Base-by-base conservation (phyloP, 441 rosid species). In the Populus hybrid region DNA sequence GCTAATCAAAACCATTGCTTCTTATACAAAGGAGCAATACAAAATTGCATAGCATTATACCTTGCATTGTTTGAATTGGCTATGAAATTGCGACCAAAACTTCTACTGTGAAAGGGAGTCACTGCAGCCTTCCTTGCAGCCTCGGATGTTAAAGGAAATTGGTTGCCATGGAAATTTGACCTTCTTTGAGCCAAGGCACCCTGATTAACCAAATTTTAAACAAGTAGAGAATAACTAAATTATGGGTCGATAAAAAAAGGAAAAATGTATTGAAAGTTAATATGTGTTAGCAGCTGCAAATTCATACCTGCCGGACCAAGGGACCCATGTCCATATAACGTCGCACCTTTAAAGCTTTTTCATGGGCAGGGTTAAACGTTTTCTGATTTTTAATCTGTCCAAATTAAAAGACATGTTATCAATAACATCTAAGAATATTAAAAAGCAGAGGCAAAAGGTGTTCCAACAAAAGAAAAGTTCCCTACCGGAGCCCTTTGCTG, bases 101-200 rank as follows among this genome's bases (percentile, higher is more conserved):
- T 87, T 84, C 89, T 88, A 79, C 42, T 82, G 34, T 78, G 86
- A 77, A 85, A 75, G 64, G 91, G 90, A 83, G 82, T 84, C 86
- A 70, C 77, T 38, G 89, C 86, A 73, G 92, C 94, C 84, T 85
- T 93, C 75, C 81, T 75, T 67, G 97, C 91, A 86, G 81, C 84
- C 72, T 82, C 92, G 71, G 87, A 79, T 32, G 97, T 80, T 35
- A 89, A 78, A 79, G 94, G 92, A 80, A 92, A 93, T 77, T 84
- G 92, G 24, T 85, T 88, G 46, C 91, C 86, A 78, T 83, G 91
- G 78, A 92, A 88, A 81, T 87, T 89, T 61, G 98, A 86, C 88
- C 93, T 89, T 80, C 89, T 93, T 82, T 86, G 87, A 53, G 95
- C 95, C 78, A 92, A 82, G 81, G 84, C 89, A 6, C 98, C 98